Percentiles rank a stretch among this genome's conserved stretches.
These are phyloP conservation scores for Artemisia annua DNA, from an alignment of 129 eudicot genomes.

Conservation along the genomic window DNA sequence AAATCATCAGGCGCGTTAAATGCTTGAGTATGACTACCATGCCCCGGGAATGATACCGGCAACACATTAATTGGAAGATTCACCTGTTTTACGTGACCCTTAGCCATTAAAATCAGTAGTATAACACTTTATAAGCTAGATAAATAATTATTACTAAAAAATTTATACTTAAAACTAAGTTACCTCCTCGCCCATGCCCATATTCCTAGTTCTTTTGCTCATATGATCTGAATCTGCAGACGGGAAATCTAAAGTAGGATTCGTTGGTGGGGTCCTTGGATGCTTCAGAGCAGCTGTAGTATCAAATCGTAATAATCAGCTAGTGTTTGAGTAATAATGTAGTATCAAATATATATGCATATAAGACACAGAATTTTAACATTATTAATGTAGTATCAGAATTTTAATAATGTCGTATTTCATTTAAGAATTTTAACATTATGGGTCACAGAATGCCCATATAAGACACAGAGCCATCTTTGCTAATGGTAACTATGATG, in stretches of 20 bases:
- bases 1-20: conserved; percentile 70
- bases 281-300: conserved; percentile 78
- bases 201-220: conserved; percentile 70
- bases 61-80: conserved; percentile 71
- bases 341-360: no score
- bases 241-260: conserved; percentile 75
- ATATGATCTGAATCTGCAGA: conserved; percentile 83
- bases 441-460: no score
- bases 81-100: conserved; percentile 44
- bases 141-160: not conserved
- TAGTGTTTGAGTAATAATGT: no score
- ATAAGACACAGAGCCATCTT: no score
- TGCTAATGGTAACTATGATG: no score
- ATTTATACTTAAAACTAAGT: not conserved
- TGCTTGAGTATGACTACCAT: conserved; percentile 54
- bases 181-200: conserved; percentile 88
- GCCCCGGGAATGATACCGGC: conserved; percentile 74
- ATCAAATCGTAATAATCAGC: no score
- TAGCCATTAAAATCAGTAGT: not conserved
- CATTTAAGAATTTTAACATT: no score
- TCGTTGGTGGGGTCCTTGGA: conserved; percentile 74
- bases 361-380: no score
- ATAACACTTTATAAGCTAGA: not conserved
- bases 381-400: no score
- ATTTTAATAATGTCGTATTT: no score